Percentiles rank a stretch among this genome's conserved stretches.
These are phyloP conservation scores for Ustulina deusta DNA, from an alignment of 2,329 filamentous ascomycete species.

Conservation along the genomic window DNA sequence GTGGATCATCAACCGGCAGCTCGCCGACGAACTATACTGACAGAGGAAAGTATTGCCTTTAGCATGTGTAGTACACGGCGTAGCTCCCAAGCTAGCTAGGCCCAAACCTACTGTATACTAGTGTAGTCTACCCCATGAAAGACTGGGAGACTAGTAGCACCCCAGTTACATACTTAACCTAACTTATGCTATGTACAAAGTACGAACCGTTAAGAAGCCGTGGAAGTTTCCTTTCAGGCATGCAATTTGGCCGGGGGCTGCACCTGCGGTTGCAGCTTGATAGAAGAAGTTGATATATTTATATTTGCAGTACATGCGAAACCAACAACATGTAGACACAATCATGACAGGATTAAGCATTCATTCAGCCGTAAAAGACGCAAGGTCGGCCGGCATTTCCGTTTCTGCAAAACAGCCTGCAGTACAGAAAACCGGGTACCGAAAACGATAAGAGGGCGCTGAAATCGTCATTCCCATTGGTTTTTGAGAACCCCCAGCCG, in stretches of 20 bases:
- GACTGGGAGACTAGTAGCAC: no score
- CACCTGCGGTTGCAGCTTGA: neutral
- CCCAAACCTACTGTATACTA: neutral
- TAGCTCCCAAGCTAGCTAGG: neutral
- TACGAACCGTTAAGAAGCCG: neutral
- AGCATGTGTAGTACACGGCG: neutral
- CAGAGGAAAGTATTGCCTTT: neutral
- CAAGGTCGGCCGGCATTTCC: conserved; percentile 35
- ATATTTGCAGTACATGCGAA: conserved; percentile 12
- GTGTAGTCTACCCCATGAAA: conserved; percentile 5
- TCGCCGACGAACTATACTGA: neutral
- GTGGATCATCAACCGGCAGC: neutral
- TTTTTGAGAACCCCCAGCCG: conserved; percentile 34
- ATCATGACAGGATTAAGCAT: neutral
- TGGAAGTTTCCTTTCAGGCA: neutral
- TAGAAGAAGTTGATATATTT: neutral
- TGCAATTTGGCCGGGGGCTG: neutral
- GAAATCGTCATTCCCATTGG: conserved; percentile 28
- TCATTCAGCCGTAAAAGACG: conserved; percentile 16
- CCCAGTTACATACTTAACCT: no score
- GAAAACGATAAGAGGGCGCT: conserved; percentile 26
- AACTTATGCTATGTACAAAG: neutral
- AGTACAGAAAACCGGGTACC: conserved; percentile 24
- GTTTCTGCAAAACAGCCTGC: conserved; percentile 32
- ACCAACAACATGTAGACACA: neutral